Conservation (phyloP, 2,329 filamentous ascomycete species). For the Tolypocladium inflatum region DNA sequence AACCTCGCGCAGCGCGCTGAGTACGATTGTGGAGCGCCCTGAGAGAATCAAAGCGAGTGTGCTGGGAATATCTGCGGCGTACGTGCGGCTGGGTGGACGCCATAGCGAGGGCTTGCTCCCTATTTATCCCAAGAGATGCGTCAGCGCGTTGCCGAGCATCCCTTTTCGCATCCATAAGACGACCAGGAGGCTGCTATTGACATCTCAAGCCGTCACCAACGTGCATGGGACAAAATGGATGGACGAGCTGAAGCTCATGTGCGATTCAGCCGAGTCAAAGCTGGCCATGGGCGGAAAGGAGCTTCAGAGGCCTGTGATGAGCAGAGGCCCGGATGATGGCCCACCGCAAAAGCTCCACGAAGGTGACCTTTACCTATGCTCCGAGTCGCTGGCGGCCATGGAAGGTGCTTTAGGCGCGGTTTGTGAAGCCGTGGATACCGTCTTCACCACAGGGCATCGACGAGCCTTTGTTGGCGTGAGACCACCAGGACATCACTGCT, state of each 20-base stretch:
- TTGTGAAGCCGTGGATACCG: conserved; percentile 81
- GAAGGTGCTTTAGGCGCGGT: conserved; percentile 89
- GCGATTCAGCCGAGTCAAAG: conserved; percentile 67
- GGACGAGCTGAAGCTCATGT: conserved; percentile 81
- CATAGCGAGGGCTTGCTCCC: conserved; percentile 63
- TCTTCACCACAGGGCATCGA: conserved; percentile 59
- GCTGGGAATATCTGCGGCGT: conserved; percentile 75
- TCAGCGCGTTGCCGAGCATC: conserved; percentile 44
- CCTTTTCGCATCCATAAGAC: conserved; percentile 86
- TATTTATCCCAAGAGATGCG: conserved; percentile 52
- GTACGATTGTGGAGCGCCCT: conserved; percentile 83
- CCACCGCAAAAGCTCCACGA: conserved; percentile 60
- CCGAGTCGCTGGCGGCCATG: conserved; percentile 77
- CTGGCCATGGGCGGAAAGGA: conserved; percentile 72
- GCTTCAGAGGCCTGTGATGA: conserved; percentile 58
- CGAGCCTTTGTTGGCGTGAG: conserved; percentile 88
- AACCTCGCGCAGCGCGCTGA: conserved; percentile 60
- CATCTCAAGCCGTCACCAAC: conserved; percentile 71
- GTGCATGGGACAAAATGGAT: conserved; percentile 92
- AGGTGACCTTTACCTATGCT: conserved; percentile 83
- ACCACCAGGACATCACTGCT: conserved; percentile 93
- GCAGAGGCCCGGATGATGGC: conserved; percentile 34
- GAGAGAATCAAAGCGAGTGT: conserved; percentile 81
- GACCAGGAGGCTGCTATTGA: conserved; percentile 58
- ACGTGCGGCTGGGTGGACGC: conserved; percentile 78